Evolutionary conservation across 2,329 filamentous ascomycete genomes (phyloP), one percentile per base, ranked within the genome.

Genomic region (Akanthomyces muscarius): DNA sequence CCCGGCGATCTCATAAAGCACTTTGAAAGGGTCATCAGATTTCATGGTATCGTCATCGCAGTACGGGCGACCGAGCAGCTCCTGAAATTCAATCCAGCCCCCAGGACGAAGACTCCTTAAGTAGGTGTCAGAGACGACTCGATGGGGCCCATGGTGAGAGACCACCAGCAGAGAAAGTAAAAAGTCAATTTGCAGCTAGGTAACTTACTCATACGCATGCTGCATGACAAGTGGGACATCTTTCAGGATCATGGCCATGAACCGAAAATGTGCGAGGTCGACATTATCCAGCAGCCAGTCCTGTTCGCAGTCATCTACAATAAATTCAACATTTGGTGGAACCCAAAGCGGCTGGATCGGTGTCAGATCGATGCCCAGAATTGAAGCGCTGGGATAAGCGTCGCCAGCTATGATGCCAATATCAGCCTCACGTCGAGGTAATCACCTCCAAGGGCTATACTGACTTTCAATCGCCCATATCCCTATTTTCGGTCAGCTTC

Each of bases 301-400:
- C 53, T 82, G 77, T 66, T 87, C 74, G 57, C 81, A 80, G 69
- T 89, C 86, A 68, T 89, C 86, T 11, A 89, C 79, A 63, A 86
- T 76, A 73, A 88, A 88, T 8, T 77, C 78, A n/a, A 85, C 78
- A 68, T 88, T 88, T 13, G 82, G 78, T 18, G 85, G 86, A 14
- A 87, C 77, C 72, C 75, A 78, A 42, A 71, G 72, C 2, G 78
- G 77, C 66, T 82, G 79, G 23, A 81, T 81, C 2, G 80, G 77
- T 3, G 77, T 79, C 21, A 81, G 65, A 58, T 81, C 77, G 30
- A 74, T 77, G 51, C 77, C 78, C 18, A 77, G 63, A 2, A 80
- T 74, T 51, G 72, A 73, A 6, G 78, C 73, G 44, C 71, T 70
- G n/a, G 77, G 77, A 60, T 75, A 78, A 25, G 71, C 66, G 65